Percentiles rank a stretch among this genome's conserved stretches.
Evolutionary conservation across 306 rosid species (phyloP).

Genomic region (Dicorynia guianensis): DNA sequence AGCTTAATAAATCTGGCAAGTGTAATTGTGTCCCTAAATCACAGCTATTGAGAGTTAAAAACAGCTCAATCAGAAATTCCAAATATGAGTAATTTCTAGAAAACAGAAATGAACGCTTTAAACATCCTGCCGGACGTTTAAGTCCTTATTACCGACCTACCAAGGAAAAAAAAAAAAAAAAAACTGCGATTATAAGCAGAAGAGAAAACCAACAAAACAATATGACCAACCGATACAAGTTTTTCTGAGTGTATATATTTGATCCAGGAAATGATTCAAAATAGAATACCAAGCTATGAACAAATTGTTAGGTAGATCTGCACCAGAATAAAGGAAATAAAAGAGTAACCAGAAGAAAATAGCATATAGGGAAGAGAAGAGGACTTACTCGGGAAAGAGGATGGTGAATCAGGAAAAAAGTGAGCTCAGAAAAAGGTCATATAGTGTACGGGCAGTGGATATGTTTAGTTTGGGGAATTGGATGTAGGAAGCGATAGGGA

Average conservation of each 20-base stretch:
- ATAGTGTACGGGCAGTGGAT: conserved; percentile 21
- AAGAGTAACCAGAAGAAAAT: neutral
- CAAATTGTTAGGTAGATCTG: conserved; percentile 50
- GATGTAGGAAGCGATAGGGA: neutral
- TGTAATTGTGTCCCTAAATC: conserved; percentile 21
- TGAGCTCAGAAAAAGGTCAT: no score
- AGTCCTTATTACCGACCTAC: neutral
- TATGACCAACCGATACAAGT: no score
- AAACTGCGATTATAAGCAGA: neutral
- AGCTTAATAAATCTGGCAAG: no score
- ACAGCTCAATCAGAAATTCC: neutral
- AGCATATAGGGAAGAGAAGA: neutral
- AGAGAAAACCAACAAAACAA: conserved; percentile 2
- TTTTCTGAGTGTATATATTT: neutral
- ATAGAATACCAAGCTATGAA: neutral
- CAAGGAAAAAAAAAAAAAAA: neutral
- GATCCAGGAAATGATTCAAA: neutral
- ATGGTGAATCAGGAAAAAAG: conserved; percentile 17
- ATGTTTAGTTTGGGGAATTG: conserved; percentile 1
- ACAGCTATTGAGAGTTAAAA: neutral
- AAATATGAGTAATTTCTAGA: conserved; percentile 21
- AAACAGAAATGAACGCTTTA: conserved; percentile 1
- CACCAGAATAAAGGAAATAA: neutral
- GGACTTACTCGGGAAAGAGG: conserved; percentile 35
- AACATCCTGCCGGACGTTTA: neutral